Base-by-base conservation (phyloP, 1,139 yeast genomes). In the Hanseniaspora sp. region DNA sequence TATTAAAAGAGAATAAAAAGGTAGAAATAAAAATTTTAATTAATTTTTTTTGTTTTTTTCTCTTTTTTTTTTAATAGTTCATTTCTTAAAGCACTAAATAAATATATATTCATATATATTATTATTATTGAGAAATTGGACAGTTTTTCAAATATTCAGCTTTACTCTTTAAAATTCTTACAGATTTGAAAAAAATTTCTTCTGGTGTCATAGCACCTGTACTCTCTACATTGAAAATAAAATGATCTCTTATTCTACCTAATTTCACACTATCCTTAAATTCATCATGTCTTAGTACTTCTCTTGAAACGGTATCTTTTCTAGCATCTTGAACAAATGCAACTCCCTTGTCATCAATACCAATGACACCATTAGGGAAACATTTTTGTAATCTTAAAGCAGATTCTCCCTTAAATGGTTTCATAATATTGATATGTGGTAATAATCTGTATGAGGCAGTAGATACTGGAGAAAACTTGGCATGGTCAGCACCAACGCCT, bases 141-240 rank as follows among this genome's bases (percentile, higher is more conserved):
- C 92, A 84, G 64, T 74, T 79, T 68, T 84, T 80, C 68, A 88
- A 75, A 65, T 83, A 83, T 61, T 82, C 83, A 39, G 95, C 95
- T 72, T 92, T 92, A 66, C 82, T 82, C 70, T 82, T 85, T 68
- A 92, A 75, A 55, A 87, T 81, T 67, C 92, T 78, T 56, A 92
- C 85, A 57, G 94, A 80, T 70, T 92, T 92, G 71, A 86, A 81
- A 70, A 92, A 92, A 55, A 92, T 87, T 70, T 90, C 97, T 64
- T 86, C 95, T 28, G 98, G 96, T 34, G 87, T 76, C 95, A 92
- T 90, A 51, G 96, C 96, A 42, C 98, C 97, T 3, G 95, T 83
- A 56, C 94, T 82, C 70, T 92, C 98, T 55, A 92, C 86, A 65
- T 86, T 87, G 74, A 87, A 92, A 54, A 92, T 86, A 67, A 92